Evolutionary conservation across 2,329 filamentous ascomycete species (phyloP).

Genomic region (Pezicula radicicola): DNA sequence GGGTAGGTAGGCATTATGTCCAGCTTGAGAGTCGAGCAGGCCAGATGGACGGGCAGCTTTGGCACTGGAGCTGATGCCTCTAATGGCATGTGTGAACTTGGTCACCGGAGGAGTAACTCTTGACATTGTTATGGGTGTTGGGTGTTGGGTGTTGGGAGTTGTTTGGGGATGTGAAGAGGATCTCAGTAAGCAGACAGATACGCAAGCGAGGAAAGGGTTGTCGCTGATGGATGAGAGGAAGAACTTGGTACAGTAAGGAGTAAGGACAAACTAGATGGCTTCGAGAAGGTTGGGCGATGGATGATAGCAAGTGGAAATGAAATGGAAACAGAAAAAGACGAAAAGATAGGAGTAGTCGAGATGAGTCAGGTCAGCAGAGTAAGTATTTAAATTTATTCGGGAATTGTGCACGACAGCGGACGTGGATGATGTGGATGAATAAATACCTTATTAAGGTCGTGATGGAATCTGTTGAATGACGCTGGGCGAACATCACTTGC

Average conservation of each 20-base stretch:
- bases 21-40: constrained; percentile 17
- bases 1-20: constrained; percentile 19
- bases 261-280: not conserved
- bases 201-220: not conserved
- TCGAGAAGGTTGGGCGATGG: not conserved
- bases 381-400: not conserved
- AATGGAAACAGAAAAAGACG: not conserved
- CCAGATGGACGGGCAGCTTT: constrained; percentile 17
- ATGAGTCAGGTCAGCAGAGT: not conserved
- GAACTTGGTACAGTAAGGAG: too few species aligned
- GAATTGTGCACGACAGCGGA: too few species aligned
- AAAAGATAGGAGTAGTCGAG: not conserved
- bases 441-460: too few species aligned
- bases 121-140: constrained; percentile 21
- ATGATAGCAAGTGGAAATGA: not conserved
- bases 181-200: not conserved
- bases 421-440: too few species aligned
- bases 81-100: constrained; percentile 20
- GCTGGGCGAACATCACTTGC: not conserved
- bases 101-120: constrained; percentile 27
- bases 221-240: not conserved
- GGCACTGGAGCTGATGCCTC: constrained; percentile 22
- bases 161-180: constrained; percentile 1
- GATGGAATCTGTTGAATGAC: too few species aligned
- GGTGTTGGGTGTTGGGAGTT: constrained; percentile 3